These are phyloP conservation scores for Mycothermus thermophilus DNA, from an alignment of 495 filamentous ascomycete species.

Conservation along the genomic window DNA sequence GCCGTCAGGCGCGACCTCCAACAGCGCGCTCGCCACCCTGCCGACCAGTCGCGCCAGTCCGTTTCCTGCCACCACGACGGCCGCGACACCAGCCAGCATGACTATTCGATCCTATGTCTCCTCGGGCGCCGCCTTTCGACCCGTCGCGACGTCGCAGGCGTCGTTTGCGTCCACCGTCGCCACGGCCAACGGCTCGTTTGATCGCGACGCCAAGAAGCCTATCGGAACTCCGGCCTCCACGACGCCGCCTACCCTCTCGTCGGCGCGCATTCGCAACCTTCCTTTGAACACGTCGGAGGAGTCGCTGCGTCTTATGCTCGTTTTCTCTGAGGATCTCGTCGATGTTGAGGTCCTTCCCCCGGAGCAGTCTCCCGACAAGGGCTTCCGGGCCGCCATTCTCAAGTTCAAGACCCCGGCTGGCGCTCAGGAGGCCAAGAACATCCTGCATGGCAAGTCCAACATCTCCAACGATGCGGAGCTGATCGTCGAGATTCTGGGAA, in stretches of 20 bases:
- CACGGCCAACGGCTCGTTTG: conserved; percentile 17
- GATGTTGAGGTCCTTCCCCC: conserved; percentile 55
- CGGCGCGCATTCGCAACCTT: conserved; percentile 56
- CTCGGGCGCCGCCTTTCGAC: conserved; percentile 22
- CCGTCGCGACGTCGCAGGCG: conserved; percentile 15
- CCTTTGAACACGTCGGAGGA: conserved; percentile 60
- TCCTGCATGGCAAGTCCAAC: conserved; percentile 70
- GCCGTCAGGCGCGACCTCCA: conserved; percentile 20
- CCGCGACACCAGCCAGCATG: conserved; percentile 30
- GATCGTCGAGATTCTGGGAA: conserved; percentile 60
- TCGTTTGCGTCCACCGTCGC: conserved; percentile 30
- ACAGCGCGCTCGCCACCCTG: conserved; percentile 19
- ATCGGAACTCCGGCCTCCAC: conserved; percentile 39
- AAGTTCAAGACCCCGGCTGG: conserved; percentile 56
- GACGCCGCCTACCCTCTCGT: conserved; percentile 19
- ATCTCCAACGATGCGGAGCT: conserved; percentile 60
- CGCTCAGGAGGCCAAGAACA: conserved; percentile 61
- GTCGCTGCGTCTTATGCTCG: conserved; percentile 62
- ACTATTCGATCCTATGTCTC: conserved; percentile 24
- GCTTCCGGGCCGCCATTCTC: conserved; percentile 60
- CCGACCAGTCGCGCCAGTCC: conserved; percentile 25
- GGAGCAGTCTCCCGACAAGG: conserved; percentile 54
- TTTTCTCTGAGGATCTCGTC: conserved; percentile 73
- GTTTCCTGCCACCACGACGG: conserved; percentile 18
- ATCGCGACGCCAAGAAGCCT: conserved; percentile 36